Evolutionary conservation across 2,329 filamentous ascomycete species (phyloP).

Genomic region (Fusarium clavum): DNA sequence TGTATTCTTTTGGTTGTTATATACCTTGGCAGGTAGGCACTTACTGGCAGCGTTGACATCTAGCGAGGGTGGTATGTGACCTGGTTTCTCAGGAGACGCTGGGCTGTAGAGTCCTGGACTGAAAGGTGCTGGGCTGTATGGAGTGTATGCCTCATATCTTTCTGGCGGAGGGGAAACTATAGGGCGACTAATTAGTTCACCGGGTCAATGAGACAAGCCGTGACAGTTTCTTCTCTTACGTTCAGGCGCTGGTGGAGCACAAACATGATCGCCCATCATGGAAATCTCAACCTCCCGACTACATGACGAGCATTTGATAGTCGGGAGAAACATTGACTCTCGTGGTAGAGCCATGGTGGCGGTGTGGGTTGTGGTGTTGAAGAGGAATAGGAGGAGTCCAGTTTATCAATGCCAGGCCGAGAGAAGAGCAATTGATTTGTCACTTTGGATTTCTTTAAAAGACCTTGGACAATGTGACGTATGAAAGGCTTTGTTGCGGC

Average conservation of each 20-base stretch:
- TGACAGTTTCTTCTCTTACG: slow-evolving; percentile 51
- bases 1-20: slow-evolving; percentile 5
- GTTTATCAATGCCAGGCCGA: slow-evolving; percentile 2
- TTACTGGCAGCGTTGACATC: slow-evolving; percentile 66
- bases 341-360: slow-evolving; percentile 63
- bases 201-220: slow-evolving; percentile 5
- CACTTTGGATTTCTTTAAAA: slow-evolving; percentile 4
- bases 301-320: slow-evolving; percentile 89
- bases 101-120: slow-evolving; percentile 16
- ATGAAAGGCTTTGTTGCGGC: slow-evolving; percentile 14
- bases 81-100: slow-evolving; percentile 51
- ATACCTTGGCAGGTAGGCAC: slow-evolving; percentile 35
- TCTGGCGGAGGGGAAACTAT: slow-evolving; percentile 56
- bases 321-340: slow-evolving; percentile 78
- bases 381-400: not conserved
- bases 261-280: slow-evolving; percentile 87
- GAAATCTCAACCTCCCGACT: slow-evolving; percentile 83
- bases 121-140: slow-evolving; percentile 38
- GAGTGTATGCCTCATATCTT: slow-evolving; percentile 45
- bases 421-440: slow-evolving; percentile 20
- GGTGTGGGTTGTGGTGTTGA: slow-evolving; percentile 15
- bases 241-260: slow-evolving; percentile 64
- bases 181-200: slow-evolving; percentile 12
- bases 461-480: slow-evolving; percentile 9
- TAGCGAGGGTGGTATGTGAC: slow-evolving; percentile 59